These are phyloP conservation scores for Simmondsia chinensis DNA, from an alignment of 148 eudicot species.

Conservation along the genomic window DNA sequence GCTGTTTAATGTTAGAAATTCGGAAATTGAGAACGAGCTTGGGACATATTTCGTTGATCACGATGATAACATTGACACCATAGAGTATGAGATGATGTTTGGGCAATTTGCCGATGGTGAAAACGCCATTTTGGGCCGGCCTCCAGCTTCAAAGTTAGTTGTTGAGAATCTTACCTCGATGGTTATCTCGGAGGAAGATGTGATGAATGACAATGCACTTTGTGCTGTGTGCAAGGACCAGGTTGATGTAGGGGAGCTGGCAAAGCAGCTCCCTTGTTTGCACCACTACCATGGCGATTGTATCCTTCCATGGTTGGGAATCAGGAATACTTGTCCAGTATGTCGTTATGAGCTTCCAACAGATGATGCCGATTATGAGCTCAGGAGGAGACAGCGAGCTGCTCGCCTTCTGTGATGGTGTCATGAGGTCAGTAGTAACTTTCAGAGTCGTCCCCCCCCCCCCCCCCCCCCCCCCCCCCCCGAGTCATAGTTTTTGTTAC, in stretches of 20 bases:
- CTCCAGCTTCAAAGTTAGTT: slow-evolving; percentile 44
- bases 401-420: slow-evolving; percentile 13
- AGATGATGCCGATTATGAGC: slow-evolving; percentile 63
- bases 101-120: slow-evolving; percentile 47
- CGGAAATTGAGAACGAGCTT: slow-evolving; percentile 17
- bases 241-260: slow-evolving; percentile 35
- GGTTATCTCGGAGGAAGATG: slow-evolving; percentile 29
- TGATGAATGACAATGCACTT: slow-evolving; percentile 19
- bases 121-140: slow-evolving; percentile 21
- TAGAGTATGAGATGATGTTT: slow-evolving; percentile 48
- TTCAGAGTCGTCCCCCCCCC: too few relatives aligned
- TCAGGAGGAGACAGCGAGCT: slow-evolving; percentile 31
- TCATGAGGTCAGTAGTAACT: slow-evolving; percentile 7
- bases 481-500: too few relatives aligned
- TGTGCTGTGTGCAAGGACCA: slow-evolving; percentile 78
- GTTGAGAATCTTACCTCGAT: slow-evolving; percentile 30
- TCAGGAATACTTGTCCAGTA: slow-evolving; percentile 70
- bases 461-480: too few relatives aligned
- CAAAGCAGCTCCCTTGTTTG: slow-evolving; percentile 50
- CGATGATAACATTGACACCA: slow-evolving; percentile 23
- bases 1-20: slow-evolving; percentile 18
- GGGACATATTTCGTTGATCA: slow-evolving; percentile 17
- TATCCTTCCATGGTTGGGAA: slow-evolving; percentile 63
- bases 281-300: slow-evolving; percentile 66
- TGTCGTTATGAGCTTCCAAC: slow-evolving; percentile 69